Evolutionary conservation across 495 filamentous ascomycete species (phyloP).

Genomic region (Bryoglossum gracile): DNA sequence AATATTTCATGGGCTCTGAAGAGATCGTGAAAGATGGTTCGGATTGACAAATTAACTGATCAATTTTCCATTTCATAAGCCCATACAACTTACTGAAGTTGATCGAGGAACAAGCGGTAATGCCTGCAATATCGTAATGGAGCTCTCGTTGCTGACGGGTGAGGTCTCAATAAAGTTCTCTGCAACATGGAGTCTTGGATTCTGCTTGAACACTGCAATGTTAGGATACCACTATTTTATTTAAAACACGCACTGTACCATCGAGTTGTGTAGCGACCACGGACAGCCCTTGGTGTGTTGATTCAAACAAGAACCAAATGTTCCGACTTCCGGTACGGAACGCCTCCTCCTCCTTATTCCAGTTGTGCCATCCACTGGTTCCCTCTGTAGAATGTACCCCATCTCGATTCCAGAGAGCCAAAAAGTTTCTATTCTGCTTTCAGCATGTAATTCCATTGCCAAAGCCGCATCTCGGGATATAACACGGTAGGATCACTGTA

Average conservation of each 20-base stretch:
- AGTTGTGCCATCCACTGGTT: not conserved
- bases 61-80: not conserved
- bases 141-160: conserved; percentile 1
- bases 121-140: conserved; percentile 1
- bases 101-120: conserved; percentile 1
- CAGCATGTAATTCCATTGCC: not conserved
- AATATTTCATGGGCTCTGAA: conserved; percentile 5
- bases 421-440: not conserved
- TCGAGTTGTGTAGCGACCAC: not conserved
- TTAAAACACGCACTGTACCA: too few species aligned
- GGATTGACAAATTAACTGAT: conserved; percentile 1
- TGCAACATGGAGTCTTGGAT: not conserved
- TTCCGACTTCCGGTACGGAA: not conserved
- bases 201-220: not conserved
- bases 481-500: conserved; percentile 1
- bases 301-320: not conserved
- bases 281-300: not conserved
- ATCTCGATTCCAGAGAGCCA: conserved; percentile 2
- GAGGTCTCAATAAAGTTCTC: conserved; percentile 1
- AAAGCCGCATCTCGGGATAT: not conserved
- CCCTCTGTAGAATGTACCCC: not conserved
- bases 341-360: conserved; percentile 4
- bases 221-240: not conserved
- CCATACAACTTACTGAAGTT: conserved; percentile 2
- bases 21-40: conserved; percentile 7